These are phyloP conservation scores for Fraxinus angustifolia DNA, from an alignment of 305 asterid genomes.

Conservation along the genomic window DNA sequence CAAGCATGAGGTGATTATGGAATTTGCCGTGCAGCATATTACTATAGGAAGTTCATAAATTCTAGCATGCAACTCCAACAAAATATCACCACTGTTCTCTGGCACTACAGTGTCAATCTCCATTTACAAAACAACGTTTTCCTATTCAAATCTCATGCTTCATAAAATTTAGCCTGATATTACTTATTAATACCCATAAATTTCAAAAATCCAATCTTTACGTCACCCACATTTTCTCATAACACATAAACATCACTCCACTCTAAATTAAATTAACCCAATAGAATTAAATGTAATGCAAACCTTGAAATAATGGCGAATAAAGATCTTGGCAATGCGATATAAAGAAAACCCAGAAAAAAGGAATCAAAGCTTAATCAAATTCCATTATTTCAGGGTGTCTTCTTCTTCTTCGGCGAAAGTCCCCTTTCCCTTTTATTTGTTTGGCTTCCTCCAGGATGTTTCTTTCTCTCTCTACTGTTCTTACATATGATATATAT, in stretches of 20 bases:
- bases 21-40: background rate
- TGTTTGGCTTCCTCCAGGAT: constrained; percentile 24
- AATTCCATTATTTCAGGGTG: constrained; percentile 14
- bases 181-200: constrained; percentile 5
- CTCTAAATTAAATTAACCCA: background rate
- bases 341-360: constrained; percentile 11
- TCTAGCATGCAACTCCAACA: constrained; percentile 8
- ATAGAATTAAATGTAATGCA: constrained; percentile 13
- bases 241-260: background rate
- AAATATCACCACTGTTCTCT: background rate
- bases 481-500: constrained; percentile 26
- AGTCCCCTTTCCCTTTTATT: constrained; percentile 1
- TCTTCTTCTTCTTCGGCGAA: background rate
- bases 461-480: constrained; percentile 23
- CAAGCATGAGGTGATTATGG: background rate
- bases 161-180: constrained; percentile 16
- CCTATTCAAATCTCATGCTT: background rate
- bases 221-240: constrained; percentile 28
- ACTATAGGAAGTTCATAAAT: background rate
- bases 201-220: constrained; percentile 8
- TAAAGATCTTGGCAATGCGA: constrained; percentile 40
- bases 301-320: constrained; percentile 25
- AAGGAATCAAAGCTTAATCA: constrained; percentile 16
- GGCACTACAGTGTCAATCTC: constrained; percentile 6
- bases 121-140: constrained; percentile 10